phyloP scores from a whole-genome alignment of 192 early-diverging fungal genomes.

The Allomyces javanicus region DNA sequence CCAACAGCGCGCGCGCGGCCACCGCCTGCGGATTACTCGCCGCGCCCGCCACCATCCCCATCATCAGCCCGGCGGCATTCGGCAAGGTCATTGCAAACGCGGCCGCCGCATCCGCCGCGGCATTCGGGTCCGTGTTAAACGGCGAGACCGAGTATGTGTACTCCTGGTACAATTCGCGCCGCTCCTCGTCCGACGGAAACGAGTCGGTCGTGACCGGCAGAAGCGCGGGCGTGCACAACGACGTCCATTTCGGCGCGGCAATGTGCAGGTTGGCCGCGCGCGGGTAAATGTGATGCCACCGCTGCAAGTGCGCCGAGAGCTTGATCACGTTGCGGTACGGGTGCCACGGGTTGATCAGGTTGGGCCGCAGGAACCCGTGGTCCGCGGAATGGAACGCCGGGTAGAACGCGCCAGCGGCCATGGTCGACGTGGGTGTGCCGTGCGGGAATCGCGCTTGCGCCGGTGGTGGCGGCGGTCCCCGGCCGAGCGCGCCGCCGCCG shows the following conservation, averaged over 20 bases:
- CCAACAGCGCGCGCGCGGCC: conserved; percentile 26
- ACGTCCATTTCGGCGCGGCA: conserved; percentile 64
- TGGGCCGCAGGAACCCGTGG: background rate
- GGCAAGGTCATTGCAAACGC: no score
- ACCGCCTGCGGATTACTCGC: no score
- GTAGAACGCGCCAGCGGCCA: no score
- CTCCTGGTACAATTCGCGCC: conserved; percentile 39
- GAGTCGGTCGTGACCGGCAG: conserved; percentile 82
- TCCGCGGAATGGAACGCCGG: no score
- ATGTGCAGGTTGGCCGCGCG: conserved; percentile 27
- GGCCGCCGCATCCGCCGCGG: no score
- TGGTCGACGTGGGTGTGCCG: no score
- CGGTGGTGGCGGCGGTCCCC: no score
- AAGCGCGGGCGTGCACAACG: conserved; percentile 78
- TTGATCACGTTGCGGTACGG: conserved; percentile 30
- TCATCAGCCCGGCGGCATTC: no score
- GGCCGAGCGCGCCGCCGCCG: no score
- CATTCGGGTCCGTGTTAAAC: no score
- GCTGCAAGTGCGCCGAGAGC: conserved; percentile 42
- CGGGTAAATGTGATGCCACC: conserved; percentile 83
- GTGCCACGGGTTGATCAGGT: conserved; percentile 49
- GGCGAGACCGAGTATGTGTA: conserved; percentile 51
- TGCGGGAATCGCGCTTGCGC: no score
- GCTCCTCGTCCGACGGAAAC: conserved; percentile 47
- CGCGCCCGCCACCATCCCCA: no score